Conservation (phyloP, 1,284 basidiomycete species). For the Trametes versicolor region DNA sequence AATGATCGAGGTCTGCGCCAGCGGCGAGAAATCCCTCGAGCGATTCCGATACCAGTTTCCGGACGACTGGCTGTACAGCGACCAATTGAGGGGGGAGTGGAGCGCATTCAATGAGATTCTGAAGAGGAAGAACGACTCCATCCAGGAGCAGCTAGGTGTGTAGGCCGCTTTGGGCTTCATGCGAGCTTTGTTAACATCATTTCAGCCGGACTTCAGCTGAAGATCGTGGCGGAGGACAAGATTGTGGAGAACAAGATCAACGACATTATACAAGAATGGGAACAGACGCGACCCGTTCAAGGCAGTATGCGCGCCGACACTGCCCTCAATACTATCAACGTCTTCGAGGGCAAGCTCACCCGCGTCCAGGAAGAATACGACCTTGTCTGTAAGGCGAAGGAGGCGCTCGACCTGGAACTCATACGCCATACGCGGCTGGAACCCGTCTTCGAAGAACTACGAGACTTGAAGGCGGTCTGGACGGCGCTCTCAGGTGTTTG, state of each 20-base stretch:
- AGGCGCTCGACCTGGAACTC: constrained; percentile 94
- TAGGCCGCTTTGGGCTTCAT: constrained; percentile 14
- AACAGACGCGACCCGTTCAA: constrained; percentile 94
- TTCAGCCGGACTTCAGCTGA: constrained; percentile 92
- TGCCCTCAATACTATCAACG: constrained; percentile 94
- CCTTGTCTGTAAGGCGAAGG: constrained; percentile 94
- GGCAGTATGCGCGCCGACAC: constrained; percentile 95
- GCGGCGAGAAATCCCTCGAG: constrained; percentile 96
- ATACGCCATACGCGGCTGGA: constrained; percentile 91
- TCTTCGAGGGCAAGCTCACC: constrained; percentile 91
- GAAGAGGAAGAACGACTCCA: constrained; percentile 97
- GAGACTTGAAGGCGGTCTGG: constrained; percentile 98
- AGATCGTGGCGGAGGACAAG: constrained; percentile 99
- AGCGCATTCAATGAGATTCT: constrained; percentile 98
- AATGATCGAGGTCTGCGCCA: constrained; percentile 93
- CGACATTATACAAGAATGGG: constrained; percentile 94
- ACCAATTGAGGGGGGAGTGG: constrained; percentile 98
- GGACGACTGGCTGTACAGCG: constrained; percentile 97
- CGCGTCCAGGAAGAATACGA: constrained; percentile 94
- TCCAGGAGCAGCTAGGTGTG: constrained; percentile 95
- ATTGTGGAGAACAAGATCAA: constrained; percentile 95
- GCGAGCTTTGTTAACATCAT: constrained; percentile 10
- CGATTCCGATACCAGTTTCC: constrained; percentile 97
- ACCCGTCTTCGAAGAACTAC: constrained; percentile 94
- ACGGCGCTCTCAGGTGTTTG: constrained; percentile 98